Evolutionary conservation across 2,329 filamentous ascomycete genomes (phyloP).

Genomic region (Tolypocladium nubicola): DNA sequence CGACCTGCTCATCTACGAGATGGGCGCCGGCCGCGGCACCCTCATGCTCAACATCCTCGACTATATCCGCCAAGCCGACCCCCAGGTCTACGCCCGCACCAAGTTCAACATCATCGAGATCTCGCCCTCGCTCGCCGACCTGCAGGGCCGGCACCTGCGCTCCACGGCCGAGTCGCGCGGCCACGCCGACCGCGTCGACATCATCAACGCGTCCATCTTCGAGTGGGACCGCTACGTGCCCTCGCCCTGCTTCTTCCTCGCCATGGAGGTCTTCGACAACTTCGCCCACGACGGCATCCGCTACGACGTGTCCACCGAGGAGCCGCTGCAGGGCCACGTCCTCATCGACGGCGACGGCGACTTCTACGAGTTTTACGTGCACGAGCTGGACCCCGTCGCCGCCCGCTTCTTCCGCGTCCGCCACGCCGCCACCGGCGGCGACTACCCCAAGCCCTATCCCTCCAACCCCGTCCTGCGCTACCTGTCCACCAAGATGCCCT

Average conservation of each 20-base stretch:
- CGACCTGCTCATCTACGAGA: slow-evolving; percentile 96
- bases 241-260: slow-evolving; percentile 92
- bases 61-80: slow-evolving; percentile 82
- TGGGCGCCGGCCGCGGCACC: slow-evolving; percentile 94
- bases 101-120: slow-evolving; percentile 96
- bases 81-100: slow-evolving; percentile 87
- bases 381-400: slow-evolving; percentile 69
- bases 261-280: slow-evolving; percentile 97
- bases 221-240: slow-evolving; percentile 86
- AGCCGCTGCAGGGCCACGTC: slow-evolving; percentile 79
- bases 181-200: slow-evolving; percentile 78
- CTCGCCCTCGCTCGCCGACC: slow-evolving; percentile 63
- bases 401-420: slow-evolving; percentile 77
- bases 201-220: slow-evolving; percentile 91
- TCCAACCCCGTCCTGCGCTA: slow-evolving; percentile 45
- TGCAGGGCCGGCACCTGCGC: slow-evolving; percentile 65
- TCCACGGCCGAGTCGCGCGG: slow-evolving; percentile 58
- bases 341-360: slow-evolving; percentile 78
- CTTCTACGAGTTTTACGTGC: slow-evolving; percentile 89
- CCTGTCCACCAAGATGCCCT: slow-evolving; percentile 54
- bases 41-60: slow-evolving; percentile 97
- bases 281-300: slow-evolving; percentile 92
- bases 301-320: slow-evolving; percentile 72
- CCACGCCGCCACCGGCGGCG: slow-evolving; percentile 58
- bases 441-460: slow-evolving; percentile 52